Conservation (phyloP, 441 rosid genomes). For the Erodium chrysanthum region DNA sequence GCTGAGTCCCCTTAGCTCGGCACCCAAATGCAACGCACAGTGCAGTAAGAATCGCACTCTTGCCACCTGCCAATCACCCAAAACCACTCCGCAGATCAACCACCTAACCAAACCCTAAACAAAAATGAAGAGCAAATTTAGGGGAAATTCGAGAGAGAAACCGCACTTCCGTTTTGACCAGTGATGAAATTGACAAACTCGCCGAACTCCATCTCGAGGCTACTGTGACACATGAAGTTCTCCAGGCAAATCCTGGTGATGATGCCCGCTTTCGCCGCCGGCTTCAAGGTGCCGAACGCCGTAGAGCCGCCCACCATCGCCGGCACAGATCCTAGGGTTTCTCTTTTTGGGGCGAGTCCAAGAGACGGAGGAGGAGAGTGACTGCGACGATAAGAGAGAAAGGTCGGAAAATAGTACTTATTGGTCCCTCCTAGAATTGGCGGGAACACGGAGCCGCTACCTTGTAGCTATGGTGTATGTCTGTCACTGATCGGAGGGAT, state of each 20-base stretch:
- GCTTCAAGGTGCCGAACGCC: not conserved
- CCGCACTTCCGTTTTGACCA: not conserved
- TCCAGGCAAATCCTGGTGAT: not conserved
- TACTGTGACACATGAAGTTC: not conserved
- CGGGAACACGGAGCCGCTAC: not conserved
- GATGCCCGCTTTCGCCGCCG: not conserved
- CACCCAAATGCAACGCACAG: constrained; percentile 84
- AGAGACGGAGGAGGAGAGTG: not conserved
- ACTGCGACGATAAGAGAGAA: too few relatives aligned
- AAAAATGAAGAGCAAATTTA: not conserved
- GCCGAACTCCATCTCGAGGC: not conserved
- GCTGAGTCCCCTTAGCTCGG: constrained; percentile 78
- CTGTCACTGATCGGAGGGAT: too few relatives aligned
- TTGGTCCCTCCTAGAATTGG: not conserved
- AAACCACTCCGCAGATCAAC: not conserved
- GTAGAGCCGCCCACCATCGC: not conserved
- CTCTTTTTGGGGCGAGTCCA: not conserved
- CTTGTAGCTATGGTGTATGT: not conserved
- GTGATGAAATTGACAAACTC: not conserved
- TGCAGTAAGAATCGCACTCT: constrained; percentile 86
- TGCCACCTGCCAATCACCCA: constrained; percentile 46
- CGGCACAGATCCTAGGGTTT: not conserved
- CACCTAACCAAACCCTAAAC: too few relatives aligned
- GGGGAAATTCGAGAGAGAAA: not conserved
- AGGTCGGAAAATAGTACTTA: not conserved